Evolutionary conservation across 73 alveolate genomes (phyloP).

Genomic region (Blepharisma stoltei): DNA sequence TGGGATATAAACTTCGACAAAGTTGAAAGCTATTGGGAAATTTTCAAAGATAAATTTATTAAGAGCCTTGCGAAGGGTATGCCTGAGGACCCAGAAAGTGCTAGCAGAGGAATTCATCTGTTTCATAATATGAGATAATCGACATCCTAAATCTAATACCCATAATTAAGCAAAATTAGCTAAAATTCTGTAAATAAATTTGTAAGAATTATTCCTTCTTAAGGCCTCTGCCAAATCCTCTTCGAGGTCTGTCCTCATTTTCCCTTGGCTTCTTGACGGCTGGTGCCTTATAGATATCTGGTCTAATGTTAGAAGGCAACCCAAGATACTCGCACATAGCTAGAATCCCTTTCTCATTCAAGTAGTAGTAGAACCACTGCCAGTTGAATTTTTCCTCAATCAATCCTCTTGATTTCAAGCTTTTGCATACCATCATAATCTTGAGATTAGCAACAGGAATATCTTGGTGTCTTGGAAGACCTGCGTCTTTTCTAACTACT

Average conservation of each 20-base stretch:
- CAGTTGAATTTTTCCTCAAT: slow-evolving; percentile 76
- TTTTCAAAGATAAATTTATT: no score
- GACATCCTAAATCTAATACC: no score
- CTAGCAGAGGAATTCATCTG: no score
- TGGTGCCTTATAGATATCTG: slow-evolving; percentile 1
- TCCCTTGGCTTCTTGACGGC: not conserved
- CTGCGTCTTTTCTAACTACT: slow-evolving; percentile 80
- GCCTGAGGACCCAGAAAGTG: no score
- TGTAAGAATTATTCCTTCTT: no score
- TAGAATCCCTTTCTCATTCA: slow-evolving; percentile 72
- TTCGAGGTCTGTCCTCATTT: slow-evolving; percentile 3
- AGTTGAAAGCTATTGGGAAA: no score
- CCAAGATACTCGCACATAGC: slow-evolving; percentile 15
- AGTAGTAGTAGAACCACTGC: slow-evolving; percentile 90
- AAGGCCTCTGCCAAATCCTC: slow-evolving; percentile 17
- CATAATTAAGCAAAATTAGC: no score
- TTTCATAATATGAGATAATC: no score
- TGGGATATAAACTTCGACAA: no score
- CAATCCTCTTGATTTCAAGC: slow-evolving; percentile 73
- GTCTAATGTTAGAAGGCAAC: not conserved
- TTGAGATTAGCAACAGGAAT: slow-evolving; percentile 76
- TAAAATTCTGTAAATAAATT: no score
- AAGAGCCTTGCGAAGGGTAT: no score
- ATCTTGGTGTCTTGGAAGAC: slow-evolving; percentile 68
- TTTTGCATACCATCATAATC: slow-evolving; percentile 75